These are phyloP conservation scores for Laguncularia racemosa DNA, from an alignment of 345 rosid species.

Conservation along the genomic window DNA sequence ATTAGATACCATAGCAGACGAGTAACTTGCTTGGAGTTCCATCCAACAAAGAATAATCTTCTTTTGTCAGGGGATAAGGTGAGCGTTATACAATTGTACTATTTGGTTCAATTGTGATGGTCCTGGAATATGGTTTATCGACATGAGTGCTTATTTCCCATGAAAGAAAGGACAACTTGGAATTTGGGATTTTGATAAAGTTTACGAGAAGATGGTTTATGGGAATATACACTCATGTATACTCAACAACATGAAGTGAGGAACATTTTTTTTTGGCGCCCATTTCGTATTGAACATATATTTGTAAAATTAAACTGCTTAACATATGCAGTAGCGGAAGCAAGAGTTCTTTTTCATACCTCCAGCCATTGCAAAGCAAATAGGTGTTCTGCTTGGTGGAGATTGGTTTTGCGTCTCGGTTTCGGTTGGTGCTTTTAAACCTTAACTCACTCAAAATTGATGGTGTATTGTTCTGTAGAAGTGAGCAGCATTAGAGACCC, in stretches of 20 bases:
- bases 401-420: too few species aligned
- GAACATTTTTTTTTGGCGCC: background rate
- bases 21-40: slow-evolving; percentile 90
- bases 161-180: slow-evolving; percentile 96
- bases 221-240: slow-evolving; percentile 72
- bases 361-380: too few species aligned
- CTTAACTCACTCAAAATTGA: too few species aligned
- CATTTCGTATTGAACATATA: background rate
- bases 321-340: too few species aligned
- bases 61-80: slow-evolving; percentile 98
- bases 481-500: too few species aligned
- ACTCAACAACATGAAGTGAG: slow-evolving; percentile 85
- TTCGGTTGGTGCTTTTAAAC: too few species aligned
- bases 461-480: too few species aligned
- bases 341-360: too few species aligned
- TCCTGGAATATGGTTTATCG: background rate
- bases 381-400: too few species aligned
- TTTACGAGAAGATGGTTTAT: slow-evolving; percentile 81
- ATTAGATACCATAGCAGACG: slow-evolving; percentile 93
- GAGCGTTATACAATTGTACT: background rate
- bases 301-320: too few species aligned
- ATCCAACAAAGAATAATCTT: slow-evolving; percentile 75
- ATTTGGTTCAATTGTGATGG: background rate
- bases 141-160: slow-evolving; percentile 4
- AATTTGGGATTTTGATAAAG: slow-evolving; percentile 86